Evolutionary conservation across 139 green algal genomes (phyloP), one percentile per base, ranked within the genome.

Genomic region (Pedinophyceae sp.): DNA sequence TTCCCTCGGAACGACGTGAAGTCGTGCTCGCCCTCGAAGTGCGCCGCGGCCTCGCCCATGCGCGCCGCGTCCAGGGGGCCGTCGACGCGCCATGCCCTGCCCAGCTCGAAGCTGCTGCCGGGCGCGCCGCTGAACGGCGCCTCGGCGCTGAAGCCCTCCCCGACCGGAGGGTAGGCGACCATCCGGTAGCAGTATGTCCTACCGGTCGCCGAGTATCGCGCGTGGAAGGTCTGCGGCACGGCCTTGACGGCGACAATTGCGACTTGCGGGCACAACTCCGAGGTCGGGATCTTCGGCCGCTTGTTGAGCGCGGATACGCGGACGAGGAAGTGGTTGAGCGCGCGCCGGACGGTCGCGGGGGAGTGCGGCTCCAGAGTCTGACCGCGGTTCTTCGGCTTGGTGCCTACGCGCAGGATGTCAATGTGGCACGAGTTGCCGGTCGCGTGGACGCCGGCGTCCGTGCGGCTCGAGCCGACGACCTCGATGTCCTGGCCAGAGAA

Each of bases 1-100:
- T 18, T 6, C 23, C 19, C 43, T 6, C 43, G 43, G 43, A 50
- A 50, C 6, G 43, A 50, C 5, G 19, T 50, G 65, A 94, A 97
- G 66, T 97, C 88, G 53, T 96, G 88, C 24, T 83, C 60, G 10
- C 89, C 89, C 25, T 87, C 27, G 5, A 97, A 80, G 54, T 66
- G 30, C 0, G 39, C 19, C 13, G 78, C 84, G 3, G 82, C 87
- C 34, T 65, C 27, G 27, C 61, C 66, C 85, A 97, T 97, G 24
- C 63, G 61, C 2, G 22, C 52, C 17, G 94, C 23, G 54, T 95
- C 71, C 41, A 96, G 56, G 13, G 25, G 18, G 1, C 29, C 43
- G 19, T 15, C 4, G 6, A 50, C 18, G 43, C 25, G 43, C 43
- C 43, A 50, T 4, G 25, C 43, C 5, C 19, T 50, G 13, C 43